Conservation (phyloP, 768 basidiomycete genomes). For the Podaxis sp. region DNA sequence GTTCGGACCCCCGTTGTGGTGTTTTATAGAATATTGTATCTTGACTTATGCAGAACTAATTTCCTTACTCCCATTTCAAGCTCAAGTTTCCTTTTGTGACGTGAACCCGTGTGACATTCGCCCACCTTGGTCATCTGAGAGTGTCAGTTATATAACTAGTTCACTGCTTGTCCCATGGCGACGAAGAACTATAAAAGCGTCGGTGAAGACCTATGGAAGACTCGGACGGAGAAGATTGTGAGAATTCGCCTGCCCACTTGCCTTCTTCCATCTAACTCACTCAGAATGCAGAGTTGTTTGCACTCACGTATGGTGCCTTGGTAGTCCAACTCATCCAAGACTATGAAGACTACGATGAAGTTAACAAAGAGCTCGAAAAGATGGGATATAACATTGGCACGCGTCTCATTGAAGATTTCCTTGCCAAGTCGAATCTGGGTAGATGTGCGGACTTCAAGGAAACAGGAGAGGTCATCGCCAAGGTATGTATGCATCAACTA, state of each 20-base stretch:
- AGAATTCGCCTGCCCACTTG: conserved; percentile 25
- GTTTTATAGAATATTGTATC: not conserved
- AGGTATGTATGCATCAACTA: conserved; percentile 46
- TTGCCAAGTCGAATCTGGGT: conserved; percentile 90
- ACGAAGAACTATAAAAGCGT: conserved; percentile 84
- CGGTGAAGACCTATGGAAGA: conserved; percentile 96
- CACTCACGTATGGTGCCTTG: conserved; percentile 94
- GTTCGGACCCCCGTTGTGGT: not conserved
- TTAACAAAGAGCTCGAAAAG: conserved; percentile 96
- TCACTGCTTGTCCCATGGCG: conserved; percentile 45
- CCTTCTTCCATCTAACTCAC: conserved; percentile 22
- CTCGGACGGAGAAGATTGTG: conserved; percentile 92
- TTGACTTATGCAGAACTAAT: not conserved
- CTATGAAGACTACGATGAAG: conserved; percentile 95
- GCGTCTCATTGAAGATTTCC: conserved; percentile 93
- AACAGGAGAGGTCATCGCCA: conserved; percentile 92
- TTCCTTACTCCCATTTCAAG: not conserved
- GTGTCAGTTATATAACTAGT: not conserved
- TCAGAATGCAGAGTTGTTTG: conserved; percentile 97
- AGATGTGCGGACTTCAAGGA: conserved; percentile 92
- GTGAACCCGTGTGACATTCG: conserved; percentile 14
- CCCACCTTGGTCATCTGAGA: not conserved
- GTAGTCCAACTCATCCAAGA: conserved; percentile 99
- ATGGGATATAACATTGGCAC: conserved; percentile 99
- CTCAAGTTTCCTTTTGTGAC: conserved; percentile 23